Conservation (phyloP, 192 early-diverging fungal genomes). For the Rhizophagus sp. region DNA sequence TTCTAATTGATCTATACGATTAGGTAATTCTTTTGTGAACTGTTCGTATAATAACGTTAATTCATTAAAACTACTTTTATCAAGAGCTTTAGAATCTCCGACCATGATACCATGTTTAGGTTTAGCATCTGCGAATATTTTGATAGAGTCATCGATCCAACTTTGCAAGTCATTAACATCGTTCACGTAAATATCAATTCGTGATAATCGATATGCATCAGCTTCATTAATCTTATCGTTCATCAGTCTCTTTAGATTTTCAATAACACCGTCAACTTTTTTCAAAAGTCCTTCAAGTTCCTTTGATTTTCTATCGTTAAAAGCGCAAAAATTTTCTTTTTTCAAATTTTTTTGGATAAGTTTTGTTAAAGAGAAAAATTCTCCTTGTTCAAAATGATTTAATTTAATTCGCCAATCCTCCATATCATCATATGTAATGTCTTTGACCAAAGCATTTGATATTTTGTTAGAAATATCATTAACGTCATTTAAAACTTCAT, state of each 20-base stretch:
- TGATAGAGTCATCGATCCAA: conserved; percentile 10
- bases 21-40: conserved; percentile 2
- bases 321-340: background rate
- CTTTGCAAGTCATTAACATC: conserved; percentile 14
- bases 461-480: conserved; percentile 8
- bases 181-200: background rate
- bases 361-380: conserved; percentile 17
- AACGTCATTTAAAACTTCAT: conserved; percentile 7
- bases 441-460: background rate
- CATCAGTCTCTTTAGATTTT: conserved; percentile 8
- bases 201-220: conserved; percentile 18
- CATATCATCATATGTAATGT: background rate
- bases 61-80: background rate
- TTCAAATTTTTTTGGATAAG: background rate
- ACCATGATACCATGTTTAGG: conserved; percentile 15
- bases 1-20: conserved; percentile 3
- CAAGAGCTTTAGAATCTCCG: background rate
- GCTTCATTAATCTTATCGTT: conserved; percentile 18
- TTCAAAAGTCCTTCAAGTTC: background rate
- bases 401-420: conserved; percentile 28
- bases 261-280: background rate
- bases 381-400: conserved; percentile 17
- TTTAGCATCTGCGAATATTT: background rate
- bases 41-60: conserved; percentile 10
- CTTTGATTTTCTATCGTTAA: conserved; percentile 17